Base-by-base conservation (phyloP, 2,329 filamentous ascomycete species). In the Nemania diffusa region DNA sequence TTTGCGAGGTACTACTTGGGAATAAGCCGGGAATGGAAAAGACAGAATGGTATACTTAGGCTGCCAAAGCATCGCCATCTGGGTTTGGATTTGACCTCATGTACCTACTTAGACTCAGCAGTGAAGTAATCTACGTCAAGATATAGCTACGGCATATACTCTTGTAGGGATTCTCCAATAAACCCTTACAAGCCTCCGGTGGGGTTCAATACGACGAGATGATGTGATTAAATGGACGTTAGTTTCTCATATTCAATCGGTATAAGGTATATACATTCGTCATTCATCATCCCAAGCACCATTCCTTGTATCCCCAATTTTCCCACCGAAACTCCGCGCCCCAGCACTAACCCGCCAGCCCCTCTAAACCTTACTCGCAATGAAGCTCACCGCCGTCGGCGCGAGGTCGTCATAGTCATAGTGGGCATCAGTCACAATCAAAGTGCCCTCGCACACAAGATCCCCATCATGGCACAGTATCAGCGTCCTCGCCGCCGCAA, bases 391-490 rank as follows among this genome's bases (percentile, higher is more conserved):
- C 20, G 66, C 70, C 32, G 59, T 46, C 15, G 63, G 64, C 0
- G 64, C 64, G 5, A 70, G 46, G 42, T 72, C 69, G 2, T 67
- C 37, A n/a, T 85, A 85, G 2, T 74, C 75, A 37, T 80, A 60
- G 74, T 84, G 83, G 6, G 80, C 71, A 7, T 77, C 78, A 24
- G 81, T 73, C 5, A 81, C 73, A 59, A 82, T 77, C 24, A 81
- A 72, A 0, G 82, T 82, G 37, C 84, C 82, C 3, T 74, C 61
- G 65, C 86, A 88, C 5, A 88, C 85, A 9, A 82, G 76, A 69
- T 88, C 86, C 0, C 83, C 85, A 3, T 69, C 52, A 32, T 84
- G 81, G 66, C 86, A 88, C 42, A 83, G 81, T 22, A 84, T 82
- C 71, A 84, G 68, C 2, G 75, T 71, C 62, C 78, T 64, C 44